These are phyloP conservation scores for Meyerozyma elateridarum DNA, from an alignment of 1,139 yeast species.

Conservation along the genomic window DNA sequence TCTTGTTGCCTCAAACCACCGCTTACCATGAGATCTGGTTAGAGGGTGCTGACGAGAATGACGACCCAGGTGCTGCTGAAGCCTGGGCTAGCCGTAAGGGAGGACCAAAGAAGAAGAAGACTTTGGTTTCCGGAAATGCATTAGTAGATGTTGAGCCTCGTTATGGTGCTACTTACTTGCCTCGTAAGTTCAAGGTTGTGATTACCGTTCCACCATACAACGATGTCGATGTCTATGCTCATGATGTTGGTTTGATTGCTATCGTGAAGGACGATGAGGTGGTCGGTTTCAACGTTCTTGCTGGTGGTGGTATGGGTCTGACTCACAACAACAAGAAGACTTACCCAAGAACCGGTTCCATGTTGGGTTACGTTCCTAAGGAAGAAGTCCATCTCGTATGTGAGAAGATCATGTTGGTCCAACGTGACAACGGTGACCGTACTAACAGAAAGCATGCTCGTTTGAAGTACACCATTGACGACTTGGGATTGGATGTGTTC, in stretches of 20 bases:
- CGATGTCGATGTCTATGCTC: constrained; percentile 95
- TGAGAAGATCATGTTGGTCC: constrained; percentile 90
- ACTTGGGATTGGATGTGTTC: constrained; percentile 80
- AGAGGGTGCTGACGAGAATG: constrained; percentile 76
- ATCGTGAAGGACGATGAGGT: constrained; percentile 67
- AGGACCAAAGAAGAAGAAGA: constrained; percentile 77
- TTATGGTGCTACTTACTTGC: constrained; percentile 83
- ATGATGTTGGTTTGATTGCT: constrained; percentile 89
- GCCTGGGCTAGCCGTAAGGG: constrained; percentile 70
- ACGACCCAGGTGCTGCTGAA: constrained; percentile 60
- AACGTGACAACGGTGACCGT: constrained; percentile 95
- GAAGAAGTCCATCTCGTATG: constrained; percentile 74
- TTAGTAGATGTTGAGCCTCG: constrained; percentile 82
- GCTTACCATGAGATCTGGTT: constrained; percentile 98
- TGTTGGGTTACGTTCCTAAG: constrained; percentile 68
- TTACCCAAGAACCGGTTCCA: constrained; percentile 89
- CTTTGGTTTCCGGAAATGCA: constrained; percentile 84
- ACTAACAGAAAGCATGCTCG: constrained; percentile 96
- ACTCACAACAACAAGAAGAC: constrained; percentile 97
- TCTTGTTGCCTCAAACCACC: constrained; percentile 83
- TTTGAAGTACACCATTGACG: constrained; percentile 94
- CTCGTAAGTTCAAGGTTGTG: constrained; percentile 93
- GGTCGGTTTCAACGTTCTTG: constrained; percentile 79
- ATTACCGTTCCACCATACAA: constrained; percentile 95
- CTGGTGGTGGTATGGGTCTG: constrained; percentile 99